These are phyloP conservation scores for Cryptococcus sp. DNA, from an alignment of 1,284 basidiomycete genomes.

Conservation along the genomic window DNA sequence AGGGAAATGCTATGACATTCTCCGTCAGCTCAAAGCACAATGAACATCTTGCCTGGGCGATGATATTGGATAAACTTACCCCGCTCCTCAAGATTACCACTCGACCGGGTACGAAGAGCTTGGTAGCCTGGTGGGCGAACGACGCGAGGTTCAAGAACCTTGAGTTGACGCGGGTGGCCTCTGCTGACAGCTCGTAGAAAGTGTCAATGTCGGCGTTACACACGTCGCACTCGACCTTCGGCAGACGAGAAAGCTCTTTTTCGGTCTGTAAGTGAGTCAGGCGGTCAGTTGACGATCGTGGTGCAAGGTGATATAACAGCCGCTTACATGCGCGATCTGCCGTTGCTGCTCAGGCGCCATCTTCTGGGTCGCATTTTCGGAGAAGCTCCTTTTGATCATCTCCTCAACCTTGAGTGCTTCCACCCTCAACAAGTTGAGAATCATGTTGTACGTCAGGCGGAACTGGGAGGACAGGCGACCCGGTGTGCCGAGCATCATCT, in stretches of 20 bases:
- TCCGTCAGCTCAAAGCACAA: neutral
- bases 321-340: slow-evolving; percentile 69
- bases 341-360: slow-evolving; percentile 90
- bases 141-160: slow-evolving; percentile 64
- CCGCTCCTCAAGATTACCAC: slow-evolving; percentile 79
- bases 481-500: slow-evolving; percentile 91
- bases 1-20: slow-evolving; percentile 65
- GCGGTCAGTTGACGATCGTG: neutral
- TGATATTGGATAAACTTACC: slow-evolving; percentile 57
- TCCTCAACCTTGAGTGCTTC: slow-evolving; percentile 96
- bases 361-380: slow-evolving; percentile 92
- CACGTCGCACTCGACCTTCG: slow-evolving; percentile 65
- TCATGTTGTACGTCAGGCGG: slow-evolving; percentile 99
- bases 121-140: slow-evolving; percentile 63
- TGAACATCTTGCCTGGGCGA: neutral
- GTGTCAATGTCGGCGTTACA: slow-evolving; percentile 68
- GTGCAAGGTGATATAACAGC: neutral
- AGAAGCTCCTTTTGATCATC: slow-evolving; percentile 99
- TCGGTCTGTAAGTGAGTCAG: slow-evolving; percentile 60
- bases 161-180: slow-evolving; percentile 66
- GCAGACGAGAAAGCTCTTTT: slow-evolving; percentile 63
- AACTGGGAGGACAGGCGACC: slow-evolving; percentile 95
- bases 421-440: slow-evolving; percentile 91
- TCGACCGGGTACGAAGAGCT: slow-evolving; percentile 68
- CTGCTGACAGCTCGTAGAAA: slow-evolving; percentile 73